Evolutionary conservation across 306 rosid species (phyloP).

Genomic region (Vigna hirtella): DNA sequence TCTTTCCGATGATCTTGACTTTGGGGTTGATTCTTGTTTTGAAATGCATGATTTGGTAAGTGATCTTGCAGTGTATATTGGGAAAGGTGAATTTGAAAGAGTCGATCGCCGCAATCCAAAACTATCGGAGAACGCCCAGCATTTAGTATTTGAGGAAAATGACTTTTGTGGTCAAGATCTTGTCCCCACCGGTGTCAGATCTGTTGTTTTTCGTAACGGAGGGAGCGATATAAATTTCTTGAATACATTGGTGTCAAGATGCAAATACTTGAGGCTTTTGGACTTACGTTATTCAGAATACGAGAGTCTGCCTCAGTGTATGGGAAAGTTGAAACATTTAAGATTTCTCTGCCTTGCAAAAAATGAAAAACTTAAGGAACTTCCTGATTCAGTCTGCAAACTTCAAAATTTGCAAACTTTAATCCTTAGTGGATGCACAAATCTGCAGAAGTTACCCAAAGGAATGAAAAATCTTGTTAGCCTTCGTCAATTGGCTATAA

Average conservation of each 20-base stretch:
- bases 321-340: background rate
- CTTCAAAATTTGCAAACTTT: background rate
- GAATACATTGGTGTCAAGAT: background rate
- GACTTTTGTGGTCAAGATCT: too few relatives aligned
- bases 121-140: too few relatives aligned
- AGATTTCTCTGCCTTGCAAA: background rate
- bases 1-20: background rate
- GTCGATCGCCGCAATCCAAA: background rate
- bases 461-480: background rate
- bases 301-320: background rate
- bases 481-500: background rate
- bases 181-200: background rate
- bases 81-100: background rate
- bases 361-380: background rate
- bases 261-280: too few relatives aligned
- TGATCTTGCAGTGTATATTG: background rate
- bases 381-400: background rate
- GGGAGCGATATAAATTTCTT: background rate
- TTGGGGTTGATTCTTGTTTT: background rate
- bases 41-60: background rate
- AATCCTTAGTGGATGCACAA: background rate
- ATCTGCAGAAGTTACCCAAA: background rate
- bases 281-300: too few relatives aligned
- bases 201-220: background rate
- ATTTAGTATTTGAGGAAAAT: too few relatives aligned